Conservation (phyloP, 2,329 filamentous ascomycete genomes). For the Paracoccidioides brasiliensis region DNA sequence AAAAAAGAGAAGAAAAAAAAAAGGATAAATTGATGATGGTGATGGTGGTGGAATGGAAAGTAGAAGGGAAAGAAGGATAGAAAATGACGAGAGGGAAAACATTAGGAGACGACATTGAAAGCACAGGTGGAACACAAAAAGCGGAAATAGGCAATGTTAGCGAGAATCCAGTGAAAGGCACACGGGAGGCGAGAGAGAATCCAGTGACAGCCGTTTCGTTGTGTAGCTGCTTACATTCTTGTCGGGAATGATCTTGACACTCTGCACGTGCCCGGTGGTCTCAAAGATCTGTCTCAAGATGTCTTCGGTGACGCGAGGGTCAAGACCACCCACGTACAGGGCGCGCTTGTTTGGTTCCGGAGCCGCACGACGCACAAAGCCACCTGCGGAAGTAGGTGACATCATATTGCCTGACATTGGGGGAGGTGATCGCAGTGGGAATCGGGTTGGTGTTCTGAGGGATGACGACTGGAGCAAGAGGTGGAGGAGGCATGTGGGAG, state of each 20-base stretch:
- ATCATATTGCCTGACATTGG: constrained; percentile 65
- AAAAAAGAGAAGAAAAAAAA: too few species aligned
- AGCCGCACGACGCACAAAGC: constrained; percentile 75
- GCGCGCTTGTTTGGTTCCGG: constrained; percentile 98
- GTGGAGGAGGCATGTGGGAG: constrained; percentile 75
- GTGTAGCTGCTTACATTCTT: constrained; percentile 70
- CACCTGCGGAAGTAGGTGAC: constrained; percentile 71
- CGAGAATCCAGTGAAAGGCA: neutral
- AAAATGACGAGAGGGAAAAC: constrained; percentile 5
- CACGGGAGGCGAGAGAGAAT: neutral
- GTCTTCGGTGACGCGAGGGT: constrained; percentile 90
- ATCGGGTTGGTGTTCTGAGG: constrained; percentile 94
- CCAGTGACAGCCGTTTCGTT: neutral
- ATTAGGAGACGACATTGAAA: neutral
- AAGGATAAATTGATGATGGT: constrained; percentile 1
- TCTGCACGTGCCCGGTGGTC: constrained; percentile 94
- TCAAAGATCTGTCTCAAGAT: constrained; percentile 96
- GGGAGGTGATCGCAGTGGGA: constrained; percentile 81
- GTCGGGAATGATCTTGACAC: constrained; percentile 98
- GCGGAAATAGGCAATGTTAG: neutral
- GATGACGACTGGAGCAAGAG: constrained; percentile 71
- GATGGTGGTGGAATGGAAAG: neutral
- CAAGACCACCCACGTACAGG: constrained; percentile 86
- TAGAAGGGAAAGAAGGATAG: neutral
- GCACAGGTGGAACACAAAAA: neutral